Percentiles rank a stretch among this genome's conserved stretches.
Conservation (phyloP, 2,329 filamentous ascomycete genomes). For the Fusarium armeniacum region DNA sequence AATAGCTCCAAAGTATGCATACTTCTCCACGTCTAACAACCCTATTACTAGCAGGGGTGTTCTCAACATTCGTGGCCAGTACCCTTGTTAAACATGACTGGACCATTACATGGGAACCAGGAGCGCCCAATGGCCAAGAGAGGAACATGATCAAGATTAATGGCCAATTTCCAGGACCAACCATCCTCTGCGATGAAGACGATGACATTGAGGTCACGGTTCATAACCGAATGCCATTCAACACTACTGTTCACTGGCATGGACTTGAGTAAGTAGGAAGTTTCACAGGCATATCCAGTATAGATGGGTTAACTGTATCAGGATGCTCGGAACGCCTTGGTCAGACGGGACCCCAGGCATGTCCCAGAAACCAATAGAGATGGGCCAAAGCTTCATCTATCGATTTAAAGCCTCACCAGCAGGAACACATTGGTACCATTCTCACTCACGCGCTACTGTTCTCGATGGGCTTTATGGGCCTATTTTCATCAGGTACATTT, state of each 20-base stretch:
- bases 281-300: accelerated
- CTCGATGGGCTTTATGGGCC: constrained; percentile 17
- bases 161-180: constrained; percentile 11
- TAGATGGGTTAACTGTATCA: not conserved
- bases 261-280: constrained; percentile 3
- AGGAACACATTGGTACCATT: constrained; percentile 16
- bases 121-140: constrained; percentile 20
- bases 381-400: constrained; percentile 15
- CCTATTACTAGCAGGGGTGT: not conserved
- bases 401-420: constrained; percentile 15
- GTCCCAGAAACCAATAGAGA: constrained; percentile 17
- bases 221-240: constrained; percentile 15
- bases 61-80: not conserved
- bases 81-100: constrained; percentile 5
- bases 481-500: constrained; percentile 8
- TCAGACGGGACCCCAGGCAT: constrained; percentile 15
- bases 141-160: constrained; percentile 22
- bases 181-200: constrained; percentile 13
- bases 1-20: not conserved
- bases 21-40: not conserved
- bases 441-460: constrained; percentile 13
- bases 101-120: constrained; percentile 13
- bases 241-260: constrained; percentile 15
- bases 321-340: constrained; percentile 17
- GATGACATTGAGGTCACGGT: constrained; percentile 10